Base-by-base conservation (phyloP, 345 rosid genomes). In the Tarenaya hassleriana region DNA sequence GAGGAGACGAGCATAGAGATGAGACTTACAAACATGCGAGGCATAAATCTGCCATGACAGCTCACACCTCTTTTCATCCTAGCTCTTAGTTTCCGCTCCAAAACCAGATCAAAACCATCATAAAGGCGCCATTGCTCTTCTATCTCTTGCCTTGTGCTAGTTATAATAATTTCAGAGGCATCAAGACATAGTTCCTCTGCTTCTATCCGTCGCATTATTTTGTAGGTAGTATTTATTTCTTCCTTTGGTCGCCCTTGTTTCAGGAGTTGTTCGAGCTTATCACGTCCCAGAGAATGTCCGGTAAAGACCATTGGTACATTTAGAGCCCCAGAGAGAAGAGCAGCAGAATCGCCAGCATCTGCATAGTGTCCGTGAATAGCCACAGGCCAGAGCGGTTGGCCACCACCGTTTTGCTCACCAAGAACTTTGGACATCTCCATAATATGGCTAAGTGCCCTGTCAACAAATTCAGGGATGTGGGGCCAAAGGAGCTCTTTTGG, bases 221-320 rank as follows among this genome's bases (percentile, higher is more conserved):
- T 82, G 69, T 85, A 85, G 41, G 77, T 66, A 1, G 67, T 21
- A 62, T 71, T 75, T 15, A 85, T 80, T 56, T 85, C 95, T 27
- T 85, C 95, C 48, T 73, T 74, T 6, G 87, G 57, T 31, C 95
- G 69, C 38, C 90, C 90, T 72, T 82, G 95, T 72, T 79, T 77
- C 49, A 80, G 47, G 33, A 85, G 77, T 53, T 85, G 87, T 55
- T 82, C 95, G 21, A 79, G 75, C 73, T 85, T 85, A 69, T 85
- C 87, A 35, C 83, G 81, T 33, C 95, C 90, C 55, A 85, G 81
- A 62, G 90, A 85, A 58, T 85, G 95, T 0, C 95, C 95, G 21
- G 95, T 85, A 48, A 85, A 82, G 56, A 82, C 78, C 95, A 82
- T 82, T 10, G 95, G 91, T 34, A 86, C 95, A 49, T 82, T 86